phyloP scores from a whole-genome alignment of 345 rosid genomes.

The Arabis hirsuta region DNA sequence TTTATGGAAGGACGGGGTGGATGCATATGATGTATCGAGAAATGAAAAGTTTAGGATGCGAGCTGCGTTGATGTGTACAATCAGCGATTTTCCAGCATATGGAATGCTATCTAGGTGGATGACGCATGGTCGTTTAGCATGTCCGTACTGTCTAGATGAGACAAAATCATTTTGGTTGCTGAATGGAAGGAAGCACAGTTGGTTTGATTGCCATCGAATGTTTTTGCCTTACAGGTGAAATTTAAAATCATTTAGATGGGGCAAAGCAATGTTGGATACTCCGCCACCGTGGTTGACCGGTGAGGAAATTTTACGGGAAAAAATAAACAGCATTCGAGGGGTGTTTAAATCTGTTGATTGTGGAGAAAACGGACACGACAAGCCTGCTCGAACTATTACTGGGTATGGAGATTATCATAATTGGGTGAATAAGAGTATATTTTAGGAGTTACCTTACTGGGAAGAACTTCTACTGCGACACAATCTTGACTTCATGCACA shows the following conservation, averaged over 20 bases:
- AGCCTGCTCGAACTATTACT: background rate
- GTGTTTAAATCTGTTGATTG: background rate
- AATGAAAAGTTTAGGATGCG: background rate
- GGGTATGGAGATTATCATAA: background rate
- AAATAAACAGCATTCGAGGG: background rate
- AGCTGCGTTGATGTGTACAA: conserved; percentile 4
- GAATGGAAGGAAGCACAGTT: background rate
- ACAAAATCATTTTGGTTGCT: background rate
- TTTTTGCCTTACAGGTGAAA: background rate
- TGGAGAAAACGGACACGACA: background rate
- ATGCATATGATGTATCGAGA: background rate
- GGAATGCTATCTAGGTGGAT: conserved; percentile 1
- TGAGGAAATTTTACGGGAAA: background rate
- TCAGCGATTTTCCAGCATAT: conserved; percentile 2
- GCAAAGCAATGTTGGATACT: too few relatives aligned
- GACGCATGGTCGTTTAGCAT: background rate
- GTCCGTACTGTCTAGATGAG: background rate
- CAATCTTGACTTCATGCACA: background rate
- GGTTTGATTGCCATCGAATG: background rate
- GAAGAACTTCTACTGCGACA: background rate
- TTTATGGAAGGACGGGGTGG: background rate
- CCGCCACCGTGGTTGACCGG: background rate
- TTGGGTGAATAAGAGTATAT: conserved; percentile 1
- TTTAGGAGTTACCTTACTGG: background rate
- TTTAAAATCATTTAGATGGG: too few relatives aligned